phyloP scores from a whole-genome alignment of 1,284 basidiomycete genomes.

The Mycocalia duriaeana region DNA sequence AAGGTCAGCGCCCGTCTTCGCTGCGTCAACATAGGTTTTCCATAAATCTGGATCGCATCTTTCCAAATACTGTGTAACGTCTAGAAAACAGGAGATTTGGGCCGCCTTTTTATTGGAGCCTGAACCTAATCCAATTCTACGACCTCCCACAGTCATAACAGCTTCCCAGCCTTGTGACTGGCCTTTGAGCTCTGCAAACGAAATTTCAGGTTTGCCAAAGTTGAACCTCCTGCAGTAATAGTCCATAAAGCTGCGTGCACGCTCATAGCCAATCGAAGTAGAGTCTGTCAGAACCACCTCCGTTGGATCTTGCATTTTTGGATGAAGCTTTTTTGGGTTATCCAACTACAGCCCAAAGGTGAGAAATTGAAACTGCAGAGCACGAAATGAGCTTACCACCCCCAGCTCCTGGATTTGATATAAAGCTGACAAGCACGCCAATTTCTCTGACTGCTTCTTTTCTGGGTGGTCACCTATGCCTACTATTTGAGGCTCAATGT shows the following conservation, averaged over 20 bases:
- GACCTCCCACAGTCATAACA: conserved; percentile 75
- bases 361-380: neutral
- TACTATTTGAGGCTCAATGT: conserved; percentile 39
- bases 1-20: conserved; percentile 60
- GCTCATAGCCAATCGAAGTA: conserved; percentile 63
- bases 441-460: conserved; percentile 69
- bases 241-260: conserved; percentile 89
- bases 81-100: conserved; percentile 75
- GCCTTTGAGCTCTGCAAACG: conserved; percentile 37
- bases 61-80: conserved; percentile 85
- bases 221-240: conserved; percentile 86
- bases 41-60: conserved; percentile 79
- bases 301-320: conserved; percentile 20
- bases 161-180: conserved; percentile 66
- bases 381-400: conserved; percentile 36
- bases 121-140: conserved; percentile 76
- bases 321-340: conserved; percentile 23
- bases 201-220: conserved; percentile 80
- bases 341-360: conserved; percentile 22
- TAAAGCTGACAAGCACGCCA: conserved; percentile 71
- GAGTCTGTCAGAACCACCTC: conserved; percentile 59
- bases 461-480: conserved; percentile 61
- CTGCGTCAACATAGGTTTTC: conserved; percentile 62
- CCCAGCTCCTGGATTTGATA: conserved; percentile 63
- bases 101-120: conserved; percentile 76